phyloP scores from a whole-genome alignment of 2,329 filamentous ascomycete genomes.

The Monosporascus sp. region DNA sequence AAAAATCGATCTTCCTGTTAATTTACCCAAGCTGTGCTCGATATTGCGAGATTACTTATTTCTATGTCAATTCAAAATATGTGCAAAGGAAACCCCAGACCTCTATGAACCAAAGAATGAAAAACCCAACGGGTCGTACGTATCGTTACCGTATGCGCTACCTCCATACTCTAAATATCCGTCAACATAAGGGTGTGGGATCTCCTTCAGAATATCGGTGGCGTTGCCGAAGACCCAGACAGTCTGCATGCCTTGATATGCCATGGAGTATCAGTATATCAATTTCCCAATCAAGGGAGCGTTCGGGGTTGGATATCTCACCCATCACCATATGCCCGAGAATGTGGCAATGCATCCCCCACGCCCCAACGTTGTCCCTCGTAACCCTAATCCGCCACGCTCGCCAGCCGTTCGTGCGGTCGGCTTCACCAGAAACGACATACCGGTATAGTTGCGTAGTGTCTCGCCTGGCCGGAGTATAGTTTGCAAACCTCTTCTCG shows the following conservation, averaged over 20 bases:
- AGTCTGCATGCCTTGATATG: constrained; percentile 32
- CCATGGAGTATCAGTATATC: too few species aligned
- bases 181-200: constrained; percentile 29
- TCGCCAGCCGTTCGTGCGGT: constrained; percentile 44
- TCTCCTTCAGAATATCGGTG: constrained; percentile 27
- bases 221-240: constrained; percentile 37
- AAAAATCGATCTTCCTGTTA: too few species aligned
- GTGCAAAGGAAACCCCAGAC: not conserved
- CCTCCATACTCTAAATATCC: constrained; percentile 42
- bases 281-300: too few species aligned
- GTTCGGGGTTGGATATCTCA: constrained; percentile 14
- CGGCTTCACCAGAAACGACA: constrained; percentile 30
- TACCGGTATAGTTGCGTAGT: constrained; percentile 55
- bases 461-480: constrained; percentile 35
- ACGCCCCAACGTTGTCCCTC: constrained; percentile 47
- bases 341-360: constrained; percentile 60
- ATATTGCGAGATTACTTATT: not conserved
- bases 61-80: not conserved
- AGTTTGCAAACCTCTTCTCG: constrained; percentile 33
- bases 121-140: constrained; percentile 26
- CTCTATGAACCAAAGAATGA: not conserved
- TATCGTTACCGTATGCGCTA: constrained; percentile 38
- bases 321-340: constrained; percentile 56
- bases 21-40: not conserved
- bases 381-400: constrained; percentile 50